Evolutionary conservation across 2,329 filamentous ascomycete species (phyloP).

Genomic region (Drechmeria coniospora): DNA sequence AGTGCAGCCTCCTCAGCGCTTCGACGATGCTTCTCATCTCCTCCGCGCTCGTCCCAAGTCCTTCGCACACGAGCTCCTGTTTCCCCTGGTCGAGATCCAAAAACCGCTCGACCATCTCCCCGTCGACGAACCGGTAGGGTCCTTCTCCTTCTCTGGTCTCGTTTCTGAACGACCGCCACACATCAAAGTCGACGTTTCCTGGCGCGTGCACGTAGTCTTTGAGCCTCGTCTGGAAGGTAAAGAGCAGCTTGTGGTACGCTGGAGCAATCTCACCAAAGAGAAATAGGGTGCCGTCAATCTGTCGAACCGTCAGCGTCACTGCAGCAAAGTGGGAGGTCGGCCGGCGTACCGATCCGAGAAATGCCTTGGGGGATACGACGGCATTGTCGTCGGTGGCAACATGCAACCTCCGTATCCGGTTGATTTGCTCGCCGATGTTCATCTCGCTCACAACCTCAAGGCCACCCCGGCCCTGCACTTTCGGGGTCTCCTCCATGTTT

Average conservation of each 20-base stretch:
- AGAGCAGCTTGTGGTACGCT: conserved; percentile 60
- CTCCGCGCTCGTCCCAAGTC: conserved; percentile 44
- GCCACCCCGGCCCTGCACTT: conserved; percentile 53
- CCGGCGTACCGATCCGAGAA: conserved; percentile 60
- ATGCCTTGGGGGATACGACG: conserved; percentile 65
- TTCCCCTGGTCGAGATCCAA: conserved; percentile 49
- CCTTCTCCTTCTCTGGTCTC: conserved; percentile 57
- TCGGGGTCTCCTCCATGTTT: conserved; percentile 58
- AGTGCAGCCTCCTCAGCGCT: conserved; percentile 48
- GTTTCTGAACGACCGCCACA: conserved; percentile 71
- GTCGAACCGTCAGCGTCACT: conserved; percentile 6
- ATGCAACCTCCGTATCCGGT: conserved; percentile 63
- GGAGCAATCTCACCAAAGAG: conserved; percentile 69
- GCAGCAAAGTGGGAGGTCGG: conserved; percentile 6
- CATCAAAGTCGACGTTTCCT: conserved; percentile 60
- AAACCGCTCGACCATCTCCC: conserved; percentile 78
- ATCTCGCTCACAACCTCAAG: conserved; percentile 69
- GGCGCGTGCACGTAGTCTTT: conserved; percentile 49
- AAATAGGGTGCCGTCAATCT: conserved; percentile 86
- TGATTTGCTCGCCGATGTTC: conserved; percentile 83
- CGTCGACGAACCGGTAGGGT: conserved; percentile 80
- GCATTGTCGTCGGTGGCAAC: conserved; percentile 49
- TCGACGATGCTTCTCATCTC: conserved; percentile 47
- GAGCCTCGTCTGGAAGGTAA: conserved; percentile 63
- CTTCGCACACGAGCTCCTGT: conserved; percentile 38